Evolutionary conservation across 257 asterid genomes (phyloP).

Genomic region (Lithospermum erythrorhizon): DNA sequence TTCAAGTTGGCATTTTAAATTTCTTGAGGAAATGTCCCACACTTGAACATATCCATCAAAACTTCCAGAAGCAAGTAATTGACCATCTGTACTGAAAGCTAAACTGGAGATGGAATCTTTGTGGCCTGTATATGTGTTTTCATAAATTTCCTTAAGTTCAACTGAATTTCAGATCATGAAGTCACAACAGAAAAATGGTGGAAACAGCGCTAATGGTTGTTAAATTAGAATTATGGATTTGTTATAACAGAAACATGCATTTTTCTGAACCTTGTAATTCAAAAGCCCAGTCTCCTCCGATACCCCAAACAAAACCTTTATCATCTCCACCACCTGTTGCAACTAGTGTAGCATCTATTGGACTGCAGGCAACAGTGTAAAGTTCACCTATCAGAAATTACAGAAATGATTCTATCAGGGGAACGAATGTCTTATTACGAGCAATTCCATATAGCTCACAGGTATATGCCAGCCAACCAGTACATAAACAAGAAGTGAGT

Average conservation of each 20-base stretch:
- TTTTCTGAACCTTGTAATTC: slow-evolving; percentile 51
- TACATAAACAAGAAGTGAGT: background rate
- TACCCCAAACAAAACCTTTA: slow-evolving; percentile 78
- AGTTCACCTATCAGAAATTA: slow-evolving; percentile 54
- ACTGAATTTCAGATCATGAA: slow-evolving; percentile 1
- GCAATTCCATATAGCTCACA: background rate
- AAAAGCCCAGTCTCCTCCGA: slow-evolving; percentile 58
- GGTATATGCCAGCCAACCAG: background rate
- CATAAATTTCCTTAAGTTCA: slow-evolving; percentile 12
- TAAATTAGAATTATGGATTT: too few relatives aligned
- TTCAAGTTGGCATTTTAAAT: slow-evolving; percentile 58
- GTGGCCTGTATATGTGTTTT: slow-evolving; percentile 52
- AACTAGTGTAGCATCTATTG: slow-evolving; percentile 64
- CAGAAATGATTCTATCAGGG: background rate
- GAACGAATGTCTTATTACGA: background rate
- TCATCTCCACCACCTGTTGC: slow-evolving; percentile 98
- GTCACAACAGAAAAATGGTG: background rate
- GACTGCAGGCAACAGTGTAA: slow-evolving; percentile 70
- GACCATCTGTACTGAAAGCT: slow-evolving; percentile 80
- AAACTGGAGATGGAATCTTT: slow-evolving; percentile 61
- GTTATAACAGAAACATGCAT: background rate
- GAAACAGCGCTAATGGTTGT: background rate
- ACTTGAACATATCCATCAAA: slow-evolving; percentile 69
- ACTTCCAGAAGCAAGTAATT: slow-evolving; percentile 82
- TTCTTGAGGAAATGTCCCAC: slow-evolving; percentile 55